phyloP scores from a whole-genome alignment of 768 basidiomycete genomes.

The Leucocoprinus leucothites region DNA sequence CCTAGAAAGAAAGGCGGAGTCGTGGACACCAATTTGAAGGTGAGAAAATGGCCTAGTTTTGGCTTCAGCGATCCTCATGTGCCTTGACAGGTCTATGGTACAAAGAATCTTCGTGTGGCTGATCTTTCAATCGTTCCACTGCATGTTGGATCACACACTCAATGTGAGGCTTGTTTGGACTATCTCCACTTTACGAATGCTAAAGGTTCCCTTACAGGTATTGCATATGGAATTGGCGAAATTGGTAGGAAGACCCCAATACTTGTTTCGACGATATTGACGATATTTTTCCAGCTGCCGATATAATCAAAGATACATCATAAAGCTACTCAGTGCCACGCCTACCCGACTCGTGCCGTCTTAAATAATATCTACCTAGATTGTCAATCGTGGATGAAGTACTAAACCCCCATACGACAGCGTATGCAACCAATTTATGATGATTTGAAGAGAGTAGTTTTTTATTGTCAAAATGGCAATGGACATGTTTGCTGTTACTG shows the following conservation, averaged over 20 bases:
- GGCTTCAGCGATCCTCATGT: not conserved
- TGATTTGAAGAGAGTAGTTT: no score
- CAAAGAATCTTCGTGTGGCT: conserved; percentile 50
- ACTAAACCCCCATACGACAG: no score
- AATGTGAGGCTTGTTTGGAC: conserved; percentile 27
- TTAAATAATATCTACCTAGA: no score
- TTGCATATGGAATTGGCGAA: not conserved
- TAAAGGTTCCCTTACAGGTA: not conserved
- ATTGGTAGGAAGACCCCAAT: not conserved
- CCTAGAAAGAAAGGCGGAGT: conserved; percentile 49
- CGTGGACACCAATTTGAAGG: conserved; percentile 47
- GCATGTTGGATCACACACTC: conserved; percentile 45
- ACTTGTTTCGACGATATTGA: not conserved
- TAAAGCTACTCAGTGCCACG: not conserved
- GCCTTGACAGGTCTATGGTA: conserved; percentile 47
- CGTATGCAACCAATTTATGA: no score
- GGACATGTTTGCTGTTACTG: no score
- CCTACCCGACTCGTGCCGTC: no score
- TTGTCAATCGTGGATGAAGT: no score
- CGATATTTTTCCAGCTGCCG: not conserved
- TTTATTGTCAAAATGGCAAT: no score
- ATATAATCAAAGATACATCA: not conserved
- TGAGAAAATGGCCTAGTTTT: conserved; percentile 8
- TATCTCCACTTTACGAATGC: not conserved
- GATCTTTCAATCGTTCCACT: conserved; percentile 54